Conservation (phyloP, 257 asterid species). For the Agastache rugosa region DNA sequence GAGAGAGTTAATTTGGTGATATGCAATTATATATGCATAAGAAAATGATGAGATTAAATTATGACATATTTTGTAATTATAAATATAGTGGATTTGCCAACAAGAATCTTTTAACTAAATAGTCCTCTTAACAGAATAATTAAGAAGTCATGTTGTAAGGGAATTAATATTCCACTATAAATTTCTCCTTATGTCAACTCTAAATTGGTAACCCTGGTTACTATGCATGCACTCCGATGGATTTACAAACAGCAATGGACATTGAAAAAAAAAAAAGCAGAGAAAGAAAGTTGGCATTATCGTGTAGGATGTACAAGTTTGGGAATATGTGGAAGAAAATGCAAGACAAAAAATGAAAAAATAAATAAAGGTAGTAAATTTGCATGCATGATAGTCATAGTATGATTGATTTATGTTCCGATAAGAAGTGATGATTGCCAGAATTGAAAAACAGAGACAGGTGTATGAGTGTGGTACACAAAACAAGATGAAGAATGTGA, state of each 20-base stretch:
- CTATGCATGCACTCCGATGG: too few relatives aligned
- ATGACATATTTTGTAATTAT: not conserved
- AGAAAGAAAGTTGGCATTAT: not conserved
- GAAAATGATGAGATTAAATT: too few relatives aligned
- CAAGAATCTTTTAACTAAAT: not conserved
- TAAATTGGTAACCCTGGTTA: too few relatives aligned
- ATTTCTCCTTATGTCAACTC: not conserved
- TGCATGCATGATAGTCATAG: not conserved
- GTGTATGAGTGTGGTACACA: constrained; percentile 9
- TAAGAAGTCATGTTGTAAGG: too few relatives aligned
- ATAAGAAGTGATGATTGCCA: constrained; percentile 32
- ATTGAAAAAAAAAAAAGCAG: not conserved
- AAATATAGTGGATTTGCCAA: not conserved
- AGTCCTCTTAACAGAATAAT: not conserved
- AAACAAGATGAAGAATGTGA: constrained; percentile 45
- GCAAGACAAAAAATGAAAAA: not conserved
- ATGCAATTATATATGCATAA: too few relatives aligned
- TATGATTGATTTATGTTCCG: not conserved
- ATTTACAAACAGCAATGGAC: not conserved
- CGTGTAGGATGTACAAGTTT: constrained; percentile 6
- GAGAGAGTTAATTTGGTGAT: too few relatives aligned
- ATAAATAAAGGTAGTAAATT: not conserved
- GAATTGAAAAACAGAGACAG: constrained; percentile 24
- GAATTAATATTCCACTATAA: not conserved
- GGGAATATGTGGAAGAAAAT: constrained; percentile 3